phyloP scores from a whole-genome alignment of 148 eudicot species.

The Hydrangea macrophylla region DNA sequence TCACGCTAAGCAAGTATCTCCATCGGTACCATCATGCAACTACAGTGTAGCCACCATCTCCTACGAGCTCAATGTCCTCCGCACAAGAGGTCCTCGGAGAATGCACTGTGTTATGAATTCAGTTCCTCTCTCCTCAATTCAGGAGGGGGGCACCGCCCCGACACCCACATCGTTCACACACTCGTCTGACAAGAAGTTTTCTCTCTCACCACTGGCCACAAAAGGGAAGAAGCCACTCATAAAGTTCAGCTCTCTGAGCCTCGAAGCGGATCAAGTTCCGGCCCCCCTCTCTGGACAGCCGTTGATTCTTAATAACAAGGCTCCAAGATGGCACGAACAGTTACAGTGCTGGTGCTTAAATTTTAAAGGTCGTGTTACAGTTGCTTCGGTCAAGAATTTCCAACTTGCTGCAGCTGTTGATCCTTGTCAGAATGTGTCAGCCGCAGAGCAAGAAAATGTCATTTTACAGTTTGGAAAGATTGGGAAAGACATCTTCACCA shows the following conservation, averaged over 20 bases:
- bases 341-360: conserved; percentile 96
- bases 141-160: conserved; percentile 86
- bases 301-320: conserved; percentile 69
- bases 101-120: conserved; percentile 69
- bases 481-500: conserved; percentile 88
- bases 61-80: conserved; percentile 82
- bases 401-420: conserved; percentile 88
- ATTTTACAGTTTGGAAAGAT: conserved; percentile 87
- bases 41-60: conserved; percentile 63
- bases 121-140: conserved; percentile 70
- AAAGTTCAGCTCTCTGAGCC: conserved; percentile 41
- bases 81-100: conserved; percentile 85
- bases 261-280: conserved; percentile 20
- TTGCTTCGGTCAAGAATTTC: conserved; percentile 89
- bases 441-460: conserved; percentile 70
- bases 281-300: conserved; percentile 25
- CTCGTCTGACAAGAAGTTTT: conserved; percentile 28
- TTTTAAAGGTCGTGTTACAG: conserved; percentile 85
- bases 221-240: conserved; percentile 39
- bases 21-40: conserved; percentile 65
- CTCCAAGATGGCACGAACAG: conserved; percentile 96
- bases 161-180: conserved; percentile 70
- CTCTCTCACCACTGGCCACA: conserved; percentile 25
- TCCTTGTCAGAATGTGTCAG: conserved; percentile 60
- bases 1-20: conserved; percentile 74